Conservation (phyloP, 371 early-diverging fungal genomes). For the Apophysomyces variabilis region DNA sequence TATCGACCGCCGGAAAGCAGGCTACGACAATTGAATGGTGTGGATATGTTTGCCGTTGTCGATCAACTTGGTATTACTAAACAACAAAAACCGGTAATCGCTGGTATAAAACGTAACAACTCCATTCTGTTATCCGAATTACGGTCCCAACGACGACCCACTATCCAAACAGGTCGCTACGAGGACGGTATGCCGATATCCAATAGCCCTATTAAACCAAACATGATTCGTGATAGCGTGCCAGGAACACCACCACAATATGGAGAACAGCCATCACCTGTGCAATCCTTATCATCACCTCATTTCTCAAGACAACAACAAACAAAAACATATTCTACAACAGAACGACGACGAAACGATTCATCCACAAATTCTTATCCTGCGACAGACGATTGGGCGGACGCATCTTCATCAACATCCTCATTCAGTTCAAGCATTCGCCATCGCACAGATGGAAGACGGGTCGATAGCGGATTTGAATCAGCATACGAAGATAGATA, state of each 20-base stretch:
- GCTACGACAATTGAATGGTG: slow-evolving; percentile 38
- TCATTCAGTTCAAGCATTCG: slow-evolving; percentile 30
- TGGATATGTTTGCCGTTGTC: slow-evolving; percentile 35
- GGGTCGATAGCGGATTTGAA: slow-evolving; percentile 52
- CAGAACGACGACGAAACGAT: slow-evolving; percentile 30
- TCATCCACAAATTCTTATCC: slow-evolving; percentile 27
- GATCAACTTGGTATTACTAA: slow-evolving; percentile 23
- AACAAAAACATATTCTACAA: slow-evolving; percentile 16
- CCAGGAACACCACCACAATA: slow-evolving; percentile 7
- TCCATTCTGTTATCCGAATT: slow-evolving; percentile 33
- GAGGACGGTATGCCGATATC: neutral
- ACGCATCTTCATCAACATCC: slow-evolving; percentile 25
- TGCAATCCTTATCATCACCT: slow-evolving; percentile 4
- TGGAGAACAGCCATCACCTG: slow-evolving; percentile 18
- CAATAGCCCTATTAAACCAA: slow-evolving; percentile 6
- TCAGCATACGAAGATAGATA: slow-evolving; percentile 43
- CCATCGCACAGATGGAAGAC: slow-evolving; percentile 31
- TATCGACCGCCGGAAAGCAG: slow-evolving; percentile 87
- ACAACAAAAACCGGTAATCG: neutral
- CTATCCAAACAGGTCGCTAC: slow-evolving; percentile 1
- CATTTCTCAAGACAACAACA: slow-evolving; percentile 11
- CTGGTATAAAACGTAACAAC: slow-evolving; percentile 30
- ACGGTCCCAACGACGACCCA: slow-evolving; percentile 12
- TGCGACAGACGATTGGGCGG: slow-evolving; percentile 33
- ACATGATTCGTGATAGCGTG: neutral